Conservation (phyloP, 176 grass and related monocot genomes). For the Eleusine coracana region DNA sequence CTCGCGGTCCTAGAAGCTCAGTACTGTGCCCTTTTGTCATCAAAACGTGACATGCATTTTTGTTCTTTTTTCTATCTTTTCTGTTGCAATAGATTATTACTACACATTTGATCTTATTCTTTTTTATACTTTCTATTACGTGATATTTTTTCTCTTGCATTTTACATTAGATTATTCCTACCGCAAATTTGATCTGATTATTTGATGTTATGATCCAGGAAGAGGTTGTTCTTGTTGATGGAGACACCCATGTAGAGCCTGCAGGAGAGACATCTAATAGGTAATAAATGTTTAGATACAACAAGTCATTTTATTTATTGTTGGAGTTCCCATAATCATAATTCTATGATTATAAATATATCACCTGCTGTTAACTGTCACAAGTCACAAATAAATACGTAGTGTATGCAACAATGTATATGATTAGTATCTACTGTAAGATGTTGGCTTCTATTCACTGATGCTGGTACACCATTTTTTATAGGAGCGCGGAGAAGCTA, state of each 20-base stretch:
- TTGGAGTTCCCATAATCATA: neutral
- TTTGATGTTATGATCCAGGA: constrained; percentile 50
- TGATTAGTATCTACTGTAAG: constrained; percentile 31
- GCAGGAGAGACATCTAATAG: constrained; percentile 48
- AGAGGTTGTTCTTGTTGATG: constrained; percentile 91
- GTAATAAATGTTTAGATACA: constrained; percentile 49
- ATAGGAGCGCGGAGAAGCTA: constrained; percentile 60
- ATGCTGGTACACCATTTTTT: constrained; percentile 39
- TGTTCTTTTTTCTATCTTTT: neutral
- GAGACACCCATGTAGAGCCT: constrained; percentile 51
- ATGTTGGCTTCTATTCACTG: constrained; percentile 35
- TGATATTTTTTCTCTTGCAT: constrained; percentile 22
- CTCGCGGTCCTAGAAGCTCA: constrained; percentile 3
- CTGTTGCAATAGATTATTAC: neutral
- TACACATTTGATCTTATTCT: neutral
- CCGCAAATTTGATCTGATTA: constrained; percentile 33
- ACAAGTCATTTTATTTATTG: constrained; percentile 21
- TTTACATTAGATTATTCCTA: constrained; percentile 15
- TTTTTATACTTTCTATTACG: neutral
- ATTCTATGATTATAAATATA: neutral
- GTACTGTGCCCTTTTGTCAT: neutral
- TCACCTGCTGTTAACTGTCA: constrained; percentile 1
- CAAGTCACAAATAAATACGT: constrained; percentile 12
- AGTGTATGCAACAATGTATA: constrained; percentile 15
- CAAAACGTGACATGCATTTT: neutral